A percentile compares a stretch with the other conserved stretches of the same genome.
These are phyloP conservation scores for Alternaria arborescens DNA, from an alignment of 2,329 filamentous ascomycete species.

Conservation along the genomic window DNA sequence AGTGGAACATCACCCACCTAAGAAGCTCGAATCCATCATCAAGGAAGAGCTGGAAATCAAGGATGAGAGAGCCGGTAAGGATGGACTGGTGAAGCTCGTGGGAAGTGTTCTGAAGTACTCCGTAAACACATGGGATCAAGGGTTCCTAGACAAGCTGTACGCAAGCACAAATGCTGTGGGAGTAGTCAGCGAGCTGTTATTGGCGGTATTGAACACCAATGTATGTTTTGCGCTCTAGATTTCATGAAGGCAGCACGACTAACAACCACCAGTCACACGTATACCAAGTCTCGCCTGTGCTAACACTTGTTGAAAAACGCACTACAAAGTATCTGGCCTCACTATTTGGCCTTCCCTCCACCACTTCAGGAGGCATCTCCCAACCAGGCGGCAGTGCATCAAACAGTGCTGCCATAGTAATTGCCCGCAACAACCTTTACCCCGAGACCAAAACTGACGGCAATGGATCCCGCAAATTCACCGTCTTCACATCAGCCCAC, in stretches of 20 bases:
- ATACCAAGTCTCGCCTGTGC: conserved; percentile 89
- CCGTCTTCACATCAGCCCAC: conserved; percentile 86
- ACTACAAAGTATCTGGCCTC: conserved; percentile 76
- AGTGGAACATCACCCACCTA: conserved; percentile 56
- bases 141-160: conserved; percentile 95
- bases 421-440: conserved; percentile 86
- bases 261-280: conserved; percentile 72
- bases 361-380: conserved; percentile 75
- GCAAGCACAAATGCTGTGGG: conserved; percentile 89
- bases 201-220: conserved; percentile 91
- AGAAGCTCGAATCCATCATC: conserved; percentile 54
- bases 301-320: conserved; percentile 87
- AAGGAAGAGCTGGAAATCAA: conserved; percentile 46
- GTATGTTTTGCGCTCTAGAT: conserved; percentile 49
- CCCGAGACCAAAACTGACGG: conserved; percentile 79
- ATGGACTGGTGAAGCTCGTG: conserved; percentile 61
- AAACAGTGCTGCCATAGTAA: conserved; percentile 84
- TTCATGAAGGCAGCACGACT: not conserved
- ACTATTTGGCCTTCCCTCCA: conserved; percentile 63
- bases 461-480: conserved; percentile 71
- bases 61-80: conserved; percentile 52
- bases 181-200: conserved; percentile 82
- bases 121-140: conserved; percentile 98
- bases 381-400: conserved; percentile 84
- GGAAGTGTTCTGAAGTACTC: conserved; percentile 79